A percentile compares a stretch with the other conserved stretches of the same genome.
These are phyloP conservation scores for Wickerhamiella slavikovae DNA, from an alignment of 805 yeast species.

Conservation along the genomic window DNA sequence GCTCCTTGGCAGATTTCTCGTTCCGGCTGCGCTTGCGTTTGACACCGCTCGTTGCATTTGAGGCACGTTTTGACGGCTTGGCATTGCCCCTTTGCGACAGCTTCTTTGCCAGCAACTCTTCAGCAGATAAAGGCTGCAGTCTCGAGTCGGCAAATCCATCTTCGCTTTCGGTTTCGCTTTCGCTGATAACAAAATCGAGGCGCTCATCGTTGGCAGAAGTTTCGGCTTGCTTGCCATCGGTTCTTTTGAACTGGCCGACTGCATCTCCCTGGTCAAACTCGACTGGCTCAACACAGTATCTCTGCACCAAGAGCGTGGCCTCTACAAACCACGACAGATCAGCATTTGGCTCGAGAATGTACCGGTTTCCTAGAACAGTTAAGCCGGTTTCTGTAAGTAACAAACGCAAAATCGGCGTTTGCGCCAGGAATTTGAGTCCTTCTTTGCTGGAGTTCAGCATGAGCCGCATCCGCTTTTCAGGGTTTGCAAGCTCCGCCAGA, in stretches of 20 bases:
- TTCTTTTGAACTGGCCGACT: constrained; percentile 16
- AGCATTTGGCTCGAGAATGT: constrained; percentile 20
- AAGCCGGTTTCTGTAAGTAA: constrained; percentile 28
- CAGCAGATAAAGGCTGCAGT: constrained; percentile 10
- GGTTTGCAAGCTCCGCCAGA: constrained; percentile 11
- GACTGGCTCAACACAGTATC: constrained; percentile 22
- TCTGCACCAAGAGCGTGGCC: constrained; percentile 21
- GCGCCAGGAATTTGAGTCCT: constrained; percentile 18
- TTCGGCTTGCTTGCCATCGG: constrained; percentile 4
- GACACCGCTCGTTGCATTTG: constrained; percentile 2
- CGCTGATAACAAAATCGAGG: too few relatives aligned
- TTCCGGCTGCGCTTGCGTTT: background rate
- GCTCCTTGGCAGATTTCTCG: background rate
- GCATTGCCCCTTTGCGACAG: constrained; percentile 2
- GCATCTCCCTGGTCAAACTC: constrained; percentile 20
- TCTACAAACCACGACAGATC: constrained; percentile 18
- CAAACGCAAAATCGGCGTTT: constrained; percentile 29
- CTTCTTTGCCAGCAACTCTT: constrained; percentile 9
- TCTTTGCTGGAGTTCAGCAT: constrained; percentile 11
- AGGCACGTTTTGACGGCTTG: constrained; percentile 4
- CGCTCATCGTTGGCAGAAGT: constrained; percentile 10
- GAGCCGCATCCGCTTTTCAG: constrained; percentile 5
- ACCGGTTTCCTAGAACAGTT: constrained; percentile 20
- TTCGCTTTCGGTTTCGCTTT: too few relatives aligned
- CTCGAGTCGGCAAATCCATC: constrained; percentile 9